Percentiles rank a stretch among this genome's conserved stretches.
Evolutionary conservation across 2,329 filamentous ascomycete species (phyloP).

Genomic region (Tolypocladium amazonense): DNA sequence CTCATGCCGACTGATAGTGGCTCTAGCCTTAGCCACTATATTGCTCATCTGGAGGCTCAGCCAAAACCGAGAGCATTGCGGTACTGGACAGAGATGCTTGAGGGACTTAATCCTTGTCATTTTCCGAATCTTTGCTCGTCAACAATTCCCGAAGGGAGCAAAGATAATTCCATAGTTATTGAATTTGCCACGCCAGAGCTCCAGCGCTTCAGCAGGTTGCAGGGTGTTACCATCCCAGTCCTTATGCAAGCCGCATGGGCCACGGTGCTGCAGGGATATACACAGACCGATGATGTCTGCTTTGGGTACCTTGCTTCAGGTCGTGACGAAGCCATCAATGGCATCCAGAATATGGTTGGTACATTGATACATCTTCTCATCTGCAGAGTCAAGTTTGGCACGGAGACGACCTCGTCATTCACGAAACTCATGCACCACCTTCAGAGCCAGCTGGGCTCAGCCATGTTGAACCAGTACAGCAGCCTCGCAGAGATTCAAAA

Average conservation of each 20-base stretch:
- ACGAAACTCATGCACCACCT: neutral
- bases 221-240: neutral
- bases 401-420: neutral
- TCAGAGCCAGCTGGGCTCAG: neutral
- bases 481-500: neutral
- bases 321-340: constrained; percentile 9
- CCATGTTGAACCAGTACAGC: neutral
- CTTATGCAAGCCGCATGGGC: neutral
- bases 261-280: neutral
- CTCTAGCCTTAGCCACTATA: neutral
- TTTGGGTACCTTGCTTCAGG: constrained; percentile 9
- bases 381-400: neutral
- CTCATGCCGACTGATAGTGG: neutral
- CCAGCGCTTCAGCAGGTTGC: neutral
- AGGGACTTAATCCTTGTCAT: neutral
- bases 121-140: neutral
- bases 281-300: neutral
- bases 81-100: neutral
- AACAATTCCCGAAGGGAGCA: neutral
- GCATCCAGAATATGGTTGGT: constrained; percentile 8
- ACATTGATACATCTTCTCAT: constrained; percentile 6
- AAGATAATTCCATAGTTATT: neutral
- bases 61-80: neutral
- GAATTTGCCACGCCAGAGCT: neutral
- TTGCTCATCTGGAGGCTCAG: neutral